Evolutionary conservation across 345 rosid genomes (phyloP).

Genomic region (Streptanthus diversifolius): DNA sequence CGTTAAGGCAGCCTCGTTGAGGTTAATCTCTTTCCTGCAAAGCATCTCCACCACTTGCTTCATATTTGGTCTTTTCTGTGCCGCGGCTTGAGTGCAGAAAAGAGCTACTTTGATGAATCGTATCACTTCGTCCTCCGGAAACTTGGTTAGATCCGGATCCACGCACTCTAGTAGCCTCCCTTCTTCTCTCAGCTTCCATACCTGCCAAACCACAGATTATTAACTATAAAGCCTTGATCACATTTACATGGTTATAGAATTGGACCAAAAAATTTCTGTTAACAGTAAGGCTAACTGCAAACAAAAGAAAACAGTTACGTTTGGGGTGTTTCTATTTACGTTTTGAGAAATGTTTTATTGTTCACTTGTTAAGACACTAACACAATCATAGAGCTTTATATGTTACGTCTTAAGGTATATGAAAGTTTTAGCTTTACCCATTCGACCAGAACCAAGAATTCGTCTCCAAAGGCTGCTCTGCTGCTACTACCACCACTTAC

Average conservation of each 20-base stretch:
- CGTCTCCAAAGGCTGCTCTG: slow-evolving; percentile 73
- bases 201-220: slow-evolving; percentile 36
- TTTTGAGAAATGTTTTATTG: neutral
- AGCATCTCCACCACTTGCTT: slow-evolving; percentile 89
- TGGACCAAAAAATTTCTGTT: neutral
- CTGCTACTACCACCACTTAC: slow-evolving; percentile 79
- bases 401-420: neutral
- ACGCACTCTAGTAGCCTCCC: slow-evolving; percentile 62
- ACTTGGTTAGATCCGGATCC: slow-evolving; percentile 59
- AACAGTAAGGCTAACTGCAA: neutral
- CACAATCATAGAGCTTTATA: neutral
- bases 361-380: neutral
- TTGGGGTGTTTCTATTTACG: neutral
- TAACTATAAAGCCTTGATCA: neutral
- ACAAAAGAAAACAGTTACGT: neutral
- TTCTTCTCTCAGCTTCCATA: slow-evolving; percentile 81
- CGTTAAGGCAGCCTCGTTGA: slow-evolving; percentile 58
- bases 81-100: slow-evolving; percentile 75
- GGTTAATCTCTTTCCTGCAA: slow-evolving; percentile 51
- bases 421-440: slow-evolving; percentile 57
- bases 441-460: slow-evolving; percentile 67
- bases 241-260: neutral
- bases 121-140: slow-evolving; percentile 55
- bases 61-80: slow-evolving; percentile 73
- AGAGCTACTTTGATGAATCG: slow-evolving; percentile 75